Conservation (phyloP, 441 rosid species). For the Eutrema salsugineum region DNA sequence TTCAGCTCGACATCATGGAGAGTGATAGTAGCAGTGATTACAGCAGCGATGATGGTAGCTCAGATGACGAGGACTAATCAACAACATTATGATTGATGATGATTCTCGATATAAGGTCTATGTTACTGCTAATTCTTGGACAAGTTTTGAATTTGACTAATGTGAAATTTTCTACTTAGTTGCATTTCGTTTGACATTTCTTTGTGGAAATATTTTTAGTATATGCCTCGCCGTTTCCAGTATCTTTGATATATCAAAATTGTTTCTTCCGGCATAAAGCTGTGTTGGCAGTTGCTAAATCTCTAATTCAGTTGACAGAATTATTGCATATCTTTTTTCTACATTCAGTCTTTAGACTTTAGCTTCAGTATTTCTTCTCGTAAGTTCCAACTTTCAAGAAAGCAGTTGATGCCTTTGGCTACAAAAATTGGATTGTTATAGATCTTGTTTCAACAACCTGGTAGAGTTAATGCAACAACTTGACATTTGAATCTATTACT, state of each 20-base stretch:
- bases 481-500: neutral
- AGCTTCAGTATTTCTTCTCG: neutral
- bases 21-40: constrained; percentile 83
- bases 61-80: constrained; percentile 65
- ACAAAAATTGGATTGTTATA: neutral
- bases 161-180: neutral
- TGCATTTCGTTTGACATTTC: neutral
- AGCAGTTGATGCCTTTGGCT: neutral
- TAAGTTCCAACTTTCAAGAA: neutral
- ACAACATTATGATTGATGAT: neutral
- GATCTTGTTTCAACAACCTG: neutral
- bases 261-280: neutral
- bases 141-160: neutral
- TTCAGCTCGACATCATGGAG: constrained; percentile 77
- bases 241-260: neutral
- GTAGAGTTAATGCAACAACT: neutral
- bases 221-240: too few relatives aligned
- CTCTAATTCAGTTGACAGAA: neutral
- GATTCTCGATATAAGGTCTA: neutral
- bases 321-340: neutral
- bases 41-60: constrained; percentile 71
- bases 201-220: neutral
- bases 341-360: neutral
- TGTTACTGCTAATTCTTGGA: constrained; percentile 1
- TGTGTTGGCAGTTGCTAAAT: neutral